Conservation (phyloP, 148 eudicot genomes). For the Pharnaceum exiguum region DNA sequence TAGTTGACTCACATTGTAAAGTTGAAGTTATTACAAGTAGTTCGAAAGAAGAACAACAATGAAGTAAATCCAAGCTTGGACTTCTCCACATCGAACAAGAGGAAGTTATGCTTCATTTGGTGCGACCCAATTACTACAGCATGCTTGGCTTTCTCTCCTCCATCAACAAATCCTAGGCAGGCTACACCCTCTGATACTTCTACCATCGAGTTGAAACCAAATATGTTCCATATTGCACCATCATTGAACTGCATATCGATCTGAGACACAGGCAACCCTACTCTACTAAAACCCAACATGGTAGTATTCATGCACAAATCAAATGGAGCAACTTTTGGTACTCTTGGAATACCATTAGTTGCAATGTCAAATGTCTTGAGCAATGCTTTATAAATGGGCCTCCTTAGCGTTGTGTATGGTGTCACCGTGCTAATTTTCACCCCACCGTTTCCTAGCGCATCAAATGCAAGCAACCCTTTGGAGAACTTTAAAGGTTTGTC, state of each 20-base stretch:
- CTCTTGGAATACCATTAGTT: conserved; percentile 4
- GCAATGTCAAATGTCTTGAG: background rate
- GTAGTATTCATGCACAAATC: conserved; percentile 33
- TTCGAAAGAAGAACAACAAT: conserved; percentile 28
- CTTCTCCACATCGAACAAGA: conserved; percentile 32
- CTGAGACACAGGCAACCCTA: conserved; percentile 25
- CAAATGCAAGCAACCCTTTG: background rate
- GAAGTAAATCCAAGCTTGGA: conserved; percentile 42
- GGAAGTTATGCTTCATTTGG: conserved; percentile 43
- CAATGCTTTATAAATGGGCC: background rate
- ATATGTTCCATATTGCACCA: conserved; percentile 41
- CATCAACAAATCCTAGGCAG: conserved; percentile 43
- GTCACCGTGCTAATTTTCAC: conserved; percentile 18
- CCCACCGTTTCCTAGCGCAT: background rate
- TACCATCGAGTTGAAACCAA: conserved; percentile 32
- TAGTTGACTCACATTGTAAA: conserved; percentile 24
- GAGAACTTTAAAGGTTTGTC: background rate
- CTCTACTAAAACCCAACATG: conserved; percentile 19
- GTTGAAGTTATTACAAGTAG: conserved; percentile 39
- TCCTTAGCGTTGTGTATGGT: conserved; percentile 2
- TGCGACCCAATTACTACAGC: conserved; percentile 34
- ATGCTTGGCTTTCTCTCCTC: conserved; percentile 25
- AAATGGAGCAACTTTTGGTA: conserved; percentile 32
- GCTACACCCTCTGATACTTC: conserved; percentile 25
- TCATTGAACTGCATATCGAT: conserved; percentile 29